A percentile compares a stretch with the other conserved stretches of the same genome.
Evolutionary conservation across 768 basidiomycete genomes (phyloP).

Genomic region (Leccinum disarticulatum): DNA sequence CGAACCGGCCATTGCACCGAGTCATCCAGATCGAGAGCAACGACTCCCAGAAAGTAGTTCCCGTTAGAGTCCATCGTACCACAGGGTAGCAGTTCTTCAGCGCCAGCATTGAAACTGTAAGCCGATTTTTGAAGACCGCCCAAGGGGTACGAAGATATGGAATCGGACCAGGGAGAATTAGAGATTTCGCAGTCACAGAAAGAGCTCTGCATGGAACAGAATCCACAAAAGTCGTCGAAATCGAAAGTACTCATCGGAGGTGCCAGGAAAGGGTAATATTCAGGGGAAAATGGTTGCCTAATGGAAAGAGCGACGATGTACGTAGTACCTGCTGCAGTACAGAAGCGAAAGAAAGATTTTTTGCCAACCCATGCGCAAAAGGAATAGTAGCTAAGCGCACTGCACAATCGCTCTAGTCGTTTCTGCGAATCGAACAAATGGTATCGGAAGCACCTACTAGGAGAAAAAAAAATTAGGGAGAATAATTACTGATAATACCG

Average conservation of each 20-base stretch:
- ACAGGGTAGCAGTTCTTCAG: neutral
- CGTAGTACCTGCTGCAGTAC: too few species aligned
- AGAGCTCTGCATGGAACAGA: slow-evolving; percentile 1
- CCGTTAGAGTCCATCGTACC: neutral
- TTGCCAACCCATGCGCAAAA: neutral
- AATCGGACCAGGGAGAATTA: slow-evolving; percentile 9
- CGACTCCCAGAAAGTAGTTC: neutral
- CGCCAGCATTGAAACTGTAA: neutral
- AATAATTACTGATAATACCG: slow-evolving; percentile 34
- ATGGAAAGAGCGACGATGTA: slow-evolving; percentile 4
- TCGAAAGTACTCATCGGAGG: slow-evolving; percentile 10
- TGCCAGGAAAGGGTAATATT: neutral
- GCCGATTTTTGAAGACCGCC: slow-evolving; percentile 1
- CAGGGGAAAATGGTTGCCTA: neutral
- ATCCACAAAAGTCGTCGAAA: slow-evolving; percentile 3
- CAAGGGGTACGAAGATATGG: neutral
- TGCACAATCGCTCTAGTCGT: neutral
- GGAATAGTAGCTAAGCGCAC: neutral
- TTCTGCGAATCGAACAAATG: neutral
- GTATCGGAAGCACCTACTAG: neutral
- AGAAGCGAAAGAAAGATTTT: neutral
- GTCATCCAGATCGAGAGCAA: neutral
- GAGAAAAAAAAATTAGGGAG: slow-evolving; percentile 12
- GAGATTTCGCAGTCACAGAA: slow-evolving; percentile 8
- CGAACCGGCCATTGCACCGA: neutral